A percentile compares a stretch with the other conserved stretches of the same genome.
Evolutionary conservation across 345 rosid species (phyloP).

Genomic region (Boechera stricta): DNA sequence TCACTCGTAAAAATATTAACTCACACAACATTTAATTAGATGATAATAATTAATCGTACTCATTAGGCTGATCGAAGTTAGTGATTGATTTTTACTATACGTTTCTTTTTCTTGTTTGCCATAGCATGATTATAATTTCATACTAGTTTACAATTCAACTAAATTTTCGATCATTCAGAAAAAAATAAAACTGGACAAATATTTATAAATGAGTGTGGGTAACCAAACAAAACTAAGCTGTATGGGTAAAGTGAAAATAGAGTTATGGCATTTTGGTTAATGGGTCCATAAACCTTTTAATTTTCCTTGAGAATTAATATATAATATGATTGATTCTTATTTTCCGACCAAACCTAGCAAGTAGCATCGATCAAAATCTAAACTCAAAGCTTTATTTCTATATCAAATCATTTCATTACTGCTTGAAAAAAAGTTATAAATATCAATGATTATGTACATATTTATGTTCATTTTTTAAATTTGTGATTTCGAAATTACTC

Average conservation of each 20-base stretch:
- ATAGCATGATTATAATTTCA: neutral
- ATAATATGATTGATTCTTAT: conserved; percentile 26
- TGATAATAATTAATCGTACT: neutral
- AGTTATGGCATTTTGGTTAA: conserved; percentile 31
- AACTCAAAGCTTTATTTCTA: conserved; percentile 25
- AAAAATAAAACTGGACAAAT: conserved; percentile 8
- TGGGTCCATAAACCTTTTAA: neutral
- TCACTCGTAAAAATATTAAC: neutral
- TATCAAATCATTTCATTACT: conserved; percentile 2
- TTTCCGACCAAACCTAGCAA: conserved; percentile 34
- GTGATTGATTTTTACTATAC: neutral
- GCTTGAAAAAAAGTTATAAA: neutral
- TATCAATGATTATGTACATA: neutral
- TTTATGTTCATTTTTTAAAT: conserved; percentile 12
- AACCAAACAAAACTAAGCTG: conserved; percentile 36
- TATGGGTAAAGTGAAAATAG: conserved; percentile 28
- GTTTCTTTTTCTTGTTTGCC: neutral
- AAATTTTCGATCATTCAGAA: neutral
- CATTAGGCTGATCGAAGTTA: neutral
- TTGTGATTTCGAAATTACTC: conserved; percentile 5
- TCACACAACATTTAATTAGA: neutral
- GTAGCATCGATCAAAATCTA: conserved; percentile 16
- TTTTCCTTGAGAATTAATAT: neutral
- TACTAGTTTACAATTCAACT: neutral
- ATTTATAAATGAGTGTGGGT: conserved; percentile 31